phyloP scores from a whole-genome alignment of 768 basidiomycete species.

The Tricholoma furcatifolium region DNA sequence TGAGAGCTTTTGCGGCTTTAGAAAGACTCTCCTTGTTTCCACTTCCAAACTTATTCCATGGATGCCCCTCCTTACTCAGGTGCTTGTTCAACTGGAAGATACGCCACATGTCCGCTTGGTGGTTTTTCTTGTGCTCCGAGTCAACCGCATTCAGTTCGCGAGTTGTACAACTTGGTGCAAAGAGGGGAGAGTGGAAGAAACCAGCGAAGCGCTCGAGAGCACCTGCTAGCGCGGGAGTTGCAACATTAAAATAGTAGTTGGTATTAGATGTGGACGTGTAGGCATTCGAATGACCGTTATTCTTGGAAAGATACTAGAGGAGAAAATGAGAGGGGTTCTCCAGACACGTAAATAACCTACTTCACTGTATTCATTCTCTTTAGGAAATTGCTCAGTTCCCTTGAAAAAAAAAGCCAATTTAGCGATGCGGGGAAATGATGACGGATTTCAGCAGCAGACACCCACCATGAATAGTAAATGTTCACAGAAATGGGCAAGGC shows the following conservation, averaged over 20 bases:
- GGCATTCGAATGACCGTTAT: constrained; percentile 87
- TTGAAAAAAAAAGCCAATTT: constrained; percentile 23
- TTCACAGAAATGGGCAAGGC: constrained; percentile 94
- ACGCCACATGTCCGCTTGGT: constrained; percentile 89
- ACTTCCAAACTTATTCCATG: constrained; percentile 90
- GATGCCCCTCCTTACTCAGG: constrained; percentile 74
- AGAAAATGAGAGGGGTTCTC: constrained; percentile 9
- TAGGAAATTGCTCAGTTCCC: constrained; percentile 83
- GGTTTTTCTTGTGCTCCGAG: constrained; percentile 96
- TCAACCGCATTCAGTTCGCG: constrained; percentile 95
- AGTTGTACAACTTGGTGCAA: constrained; percentile 78
- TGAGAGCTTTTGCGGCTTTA: constrained; percentile 55
- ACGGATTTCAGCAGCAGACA: not conserved
- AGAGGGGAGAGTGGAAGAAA: constrained; percentile 95
- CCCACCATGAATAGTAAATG: constrained; percentile 94
- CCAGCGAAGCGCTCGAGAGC: constrained; percentile 77
- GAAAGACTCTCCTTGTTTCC: constrained; percentile 78
- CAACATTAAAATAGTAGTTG: constrained; percentile 80
- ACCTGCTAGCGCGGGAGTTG: constrained; percentile 58
- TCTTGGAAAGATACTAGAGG: constrained; percentile 70
- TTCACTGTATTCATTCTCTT: constrained; percentile 94
- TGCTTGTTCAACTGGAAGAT: constrained; percentile 93
- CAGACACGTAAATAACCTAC: constrained; percentile 33
- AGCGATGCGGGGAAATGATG: not conserved
- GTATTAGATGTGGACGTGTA: constrained; percentile 92